phyloP scores from a whole-genome alignment of 805 yeast species.

The Saturnispora diversa region DNA sequence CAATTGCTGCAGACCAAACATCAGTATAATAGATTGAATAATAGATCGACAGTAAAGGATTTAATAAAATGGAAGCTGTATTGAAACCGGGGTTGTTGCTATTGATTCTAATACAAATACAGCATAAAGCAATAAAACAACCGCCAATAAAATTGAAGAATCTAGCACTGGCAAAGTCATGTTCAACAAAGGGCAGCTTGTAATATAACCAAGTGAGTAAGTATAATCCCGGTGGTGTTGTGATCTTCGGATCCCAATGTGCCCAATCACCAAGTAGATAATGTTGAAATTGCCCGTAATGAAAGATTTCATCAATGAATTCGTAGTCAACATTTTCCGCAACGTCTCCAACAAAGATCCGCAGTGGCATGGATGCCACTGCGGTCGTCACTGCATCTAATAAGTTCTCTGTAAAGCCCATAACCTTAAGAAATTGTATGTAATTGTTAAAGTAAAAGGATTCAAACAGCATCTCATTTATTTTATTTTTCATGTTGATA shows the following conservation, averaged over 20 bases:
- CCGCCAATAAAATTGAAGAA: conserved; percentile 64
- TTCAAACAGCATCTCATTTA: too few relatives aligned
- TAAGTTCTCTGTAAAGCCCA: conserved; percentile 10
- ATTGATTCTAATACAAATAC: conserved; percentile 15
- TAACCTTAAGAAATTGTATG: neutral
- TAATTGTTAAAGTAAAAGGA: neutral
- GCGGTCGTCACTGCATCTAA: conserved; percentile 14
- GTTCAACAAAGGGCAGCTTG: conserved; percentile 24
- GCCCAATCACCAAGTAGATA: conserved; percentile 55
- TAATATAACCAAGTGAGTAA: conserved; percentile 34
- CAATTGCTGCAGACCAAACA: conserved; percentile 76
- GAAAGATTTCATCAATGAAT: conserved; percentile 76
- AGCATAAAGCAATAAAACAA: conserved; percentile 29
- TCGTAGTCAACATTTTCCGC: conserved; percentile 24
- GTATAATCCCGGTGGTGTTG: conserved; percentile 95
- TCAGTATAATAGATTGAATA: conserved; percentile 84
- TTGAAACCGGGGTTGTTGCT: conserved; percentile 15
- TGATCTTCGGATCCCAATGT: conserved; percentile 83
- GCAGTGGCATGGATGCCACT: conserved; percentile 16
- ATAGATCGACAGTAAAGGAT: conserved; percentile 69
- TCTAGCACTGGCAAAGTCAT: conserved; percentile 38
- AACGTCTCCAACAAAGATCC: conserved; percentile 18
- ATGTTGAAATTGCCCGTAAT: conserved; percentile 65
- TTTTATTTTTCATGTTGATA: too few relatives aligned
- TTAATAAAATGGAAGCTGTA: conserved; percentile 33